Evolutionary conservation across 75 land plant species (phyloP).

Genomic region (Pinus albicaulis): DNA sequence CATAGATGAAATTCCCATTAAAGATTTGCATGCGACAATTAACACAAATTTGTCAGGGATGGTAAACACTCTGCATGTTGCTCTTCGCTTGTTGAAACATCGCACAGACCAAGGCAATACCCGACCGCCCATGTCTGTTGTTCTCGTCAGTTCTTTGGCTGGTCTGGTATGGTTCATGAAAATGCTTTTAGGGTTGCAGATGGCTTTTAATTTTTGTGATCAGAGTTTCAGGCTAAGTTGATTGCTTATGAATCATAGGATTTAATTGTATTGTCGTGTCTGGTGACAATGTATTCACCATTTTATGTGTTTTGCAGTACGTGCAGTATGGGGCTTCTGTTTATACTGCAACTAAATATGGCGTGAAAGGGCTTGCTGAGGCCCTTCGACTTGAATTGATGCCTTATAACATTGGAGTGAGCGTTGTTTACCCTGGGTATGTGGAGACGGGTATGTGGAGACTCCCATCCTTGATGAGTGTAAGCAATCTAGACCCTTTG

Average conservation of each 20-base stretch:
- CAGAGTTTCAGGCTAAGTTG: too few species aligned
- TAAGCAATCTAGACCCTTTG: too few species aligned
- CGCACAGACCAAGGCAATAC: neutral
- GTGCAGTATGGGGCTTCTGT: constrained; percentile 23
- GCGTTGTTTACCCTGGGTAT: too few species aligned
- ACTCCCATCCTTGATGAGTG: too few species aligned
- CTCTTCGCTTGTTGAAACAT: constrained; percentile 30
- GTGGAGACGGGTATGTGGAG: too few species aligned
- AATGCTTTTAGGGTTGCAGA: too few species aligned
- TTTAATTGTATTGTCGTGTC: too few species aligned
- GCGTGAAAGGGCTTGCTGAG: constrained; percentile 27
- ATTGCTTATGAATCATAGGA: too few species aligned
- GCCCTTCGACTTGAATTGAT: constrained; percentile 22
- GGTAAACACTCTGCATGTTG: constrained; percentile 28
- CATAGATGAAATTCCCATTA: constrained; percentile 19
- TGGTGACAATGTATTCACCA: too few species aligned
- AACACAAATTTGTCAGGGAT: constrained; percentile 36
- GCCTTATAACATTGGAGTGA: constrained; percentile 18
- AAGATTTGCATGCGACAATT: constrained; percentile 21
- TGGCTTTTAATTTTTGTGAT: too few species aligned
- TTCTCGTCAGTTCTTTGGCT: constrained; percentile 32
- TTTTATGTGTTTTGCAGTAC: constrained; percentile 12
- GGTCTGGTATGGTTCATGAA: constrained; percentile 19
- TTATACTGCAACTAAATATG: constrained; percentile 32
- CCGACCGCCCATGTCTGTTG: constrained; percentile 27